These are phyloP conservation scores for Stephanocyclus meneghinianus DNA, from an alignment of 352 stramenopile genomes.

Conservation along the genomic window DNA sequence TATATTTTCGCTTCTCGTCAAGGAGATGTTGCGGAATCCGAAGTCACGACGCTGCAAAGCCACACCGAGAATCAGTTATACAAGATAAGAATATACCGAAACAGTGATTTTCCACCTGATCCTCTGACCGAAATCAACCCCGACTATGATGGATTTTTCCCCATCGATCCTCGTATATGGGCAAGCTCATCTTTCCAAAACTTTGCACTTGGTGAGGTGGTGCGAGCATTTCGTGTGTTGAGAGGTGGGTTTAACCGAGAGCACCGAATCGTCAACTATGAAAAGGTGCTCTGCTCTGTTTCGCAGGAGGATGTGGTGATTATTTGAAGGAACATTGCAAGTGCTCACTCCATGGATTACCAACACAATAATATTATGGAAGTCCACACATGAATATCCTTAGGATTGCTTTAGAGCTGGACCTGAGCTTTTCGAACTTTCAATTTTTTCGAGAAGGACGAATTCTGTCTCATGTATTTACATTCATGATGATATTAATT, in stretches of 20 bases:
- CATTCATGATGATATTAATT: too few species aligned
- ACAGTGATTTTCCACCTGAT: constrained; percentile 6
- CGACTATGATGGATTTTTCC: constrained; percentile 12
- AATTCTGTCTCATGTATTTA: too few species aligned
- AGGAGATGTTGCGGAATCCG: background rate
- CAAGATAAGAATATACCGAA: constrained; percentile 21
- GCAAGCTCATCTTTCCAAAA: constrained; percentile 8
- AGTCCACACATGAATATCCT: too few species aligned
- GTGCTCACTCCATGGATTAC: background rate
- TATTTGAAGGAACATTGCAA: background rate
- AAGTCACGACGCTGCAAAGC: background rate
- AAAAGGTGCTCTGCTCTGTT: constrained; percentile 7
- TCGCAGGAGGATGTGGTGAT: constrained; percentile 8
- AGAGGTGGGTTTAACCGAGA: constrained; percentile 13
- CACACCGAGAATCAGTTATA: background rate
- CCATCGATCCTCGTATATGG: constrained; percentile 5
- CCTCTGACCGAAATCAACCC: constrained; percentile 19
- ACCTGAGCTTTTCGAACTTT: too few species aligned
- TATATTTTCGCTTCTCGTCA: background rate
- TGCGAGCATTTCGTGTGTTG: constrained; percentile 12
- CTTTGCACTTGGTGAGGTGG: constrained; percentile 5
- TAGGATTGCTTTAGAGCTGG: too few species aligned
- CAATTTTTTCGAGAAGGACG: too few species aligned
- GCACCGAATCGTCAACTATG: constrained; percentile 9
- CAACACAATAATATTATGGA: background rate